Evolutionary conservation across 768 basidiomycete genomes (phyloP).

Genomic region (Auricularia sp.): DNA sequence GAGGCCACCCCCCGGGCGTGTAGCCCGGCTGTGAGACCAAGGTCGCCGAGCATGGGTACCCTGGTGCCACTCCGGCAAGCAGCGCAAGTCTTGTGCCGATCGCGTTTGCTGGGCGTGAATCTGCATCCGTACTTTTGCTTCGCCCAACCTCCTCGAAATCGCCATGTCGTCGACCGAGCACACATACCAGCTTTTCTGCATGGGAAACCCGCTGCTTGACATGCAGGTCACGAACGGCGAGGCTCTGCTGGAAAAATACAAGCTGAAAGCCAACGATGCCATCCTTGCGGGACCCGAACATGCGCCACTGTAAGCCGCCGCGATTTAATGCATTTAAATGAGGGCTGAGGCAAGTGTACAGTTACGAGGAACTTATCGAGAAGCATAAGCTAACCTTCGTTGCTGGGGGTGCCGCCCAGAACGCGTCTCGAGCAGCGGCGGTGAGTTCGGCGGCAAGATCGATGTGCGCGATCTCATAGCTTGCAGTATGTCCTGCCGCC

Average conservation of each 20-base stretch:
- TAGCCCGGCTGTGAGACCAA: no score
- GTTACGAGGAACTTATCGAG: conserved; percentile 80
- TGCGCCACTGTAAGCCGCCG: conserved; percentile 54
- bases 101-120: background rate
- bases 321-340: background rate
- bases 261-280: conserved; percentile 87
- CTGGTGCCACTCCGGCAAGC: no score
- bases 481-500: conserved; percentile 81
- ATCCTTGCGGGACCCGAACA: conserved; percentile 91
- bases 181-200: conserved; percentile 64
- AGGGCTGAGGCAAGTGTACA: conserved; percentile 22
- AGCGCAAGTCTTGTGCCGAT: no score
- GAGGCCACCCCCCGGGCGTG: no score
- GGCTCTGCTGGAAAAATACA: conserved; percentile 77
- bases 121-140: background rate
- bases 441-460: conserved; percentile 35
- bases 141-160: background rate
- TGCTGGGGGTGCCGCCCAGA: conserved; percentile 95
- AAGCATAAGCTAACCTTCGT: conserved; percentile 78
- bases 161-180: conserved; percentile 3
- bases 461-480: conserved; percentile 6
- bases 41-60: no score
- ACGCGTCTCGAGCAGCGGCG: conserved; percentile 91
- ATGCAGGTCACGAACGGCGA: conserved; percentile 88
- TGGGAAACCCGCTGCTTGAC: conserved; percentile 95